phyloP scores from a whole-genome alignment of 148 eudicot species.

The Polygonum maritimum region DNA sequence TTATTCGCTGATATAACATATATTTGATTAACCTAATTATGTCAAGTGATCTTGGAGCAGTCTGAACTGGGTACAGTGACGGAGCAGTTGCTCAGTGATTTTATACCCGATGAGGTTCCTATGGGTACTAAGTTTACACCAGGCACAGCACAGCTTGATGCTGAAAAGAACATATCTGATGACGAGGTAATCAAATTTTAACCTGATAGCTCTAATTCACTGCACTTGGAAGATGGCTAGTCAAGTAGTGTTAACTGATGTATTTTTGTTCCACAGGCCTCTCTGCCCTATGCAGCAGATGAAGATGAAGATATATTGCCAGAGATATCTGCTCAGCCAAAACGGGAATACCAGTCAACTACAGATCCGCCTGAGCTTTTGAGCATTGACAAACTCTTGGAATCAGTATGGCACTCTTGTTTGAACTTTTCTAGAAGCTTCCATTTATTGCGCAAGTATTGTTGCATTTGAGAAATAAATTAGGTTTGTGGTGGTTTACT shows the following conservation, averaged over 20 bases:
- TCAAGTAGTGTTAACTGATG: slow-evolving; percentile 6
- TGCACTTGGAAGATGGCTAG: not conserved
- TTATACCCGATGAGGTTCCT: slow-evolving; percentile 77
- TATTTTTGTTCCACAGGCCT: slow-evolving; percentile 29
- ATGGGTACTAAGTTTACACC: slow-evolving; percentile 39
- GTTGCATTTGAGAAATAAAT: not conserved
- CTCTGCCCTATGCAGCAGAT: slow-evolving; percentile 34
- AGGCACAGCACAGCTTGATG: slow-evolving; percentile 17
- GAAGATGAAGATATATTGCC: slow-evolving; percentile 48
- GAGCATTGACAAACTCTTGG: slow-evolving; percentile 74
- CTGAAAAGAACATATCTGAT: slow-evolving; percentile 27
- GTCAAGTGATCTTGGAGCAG: slow-evolving; percentile 30
- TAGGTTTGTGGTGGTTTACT: not conserved
- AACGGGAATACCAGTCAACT: slow-evolving; percentile 28
- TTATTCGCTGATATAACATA: not conserved
- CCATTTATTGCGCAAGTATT: not conserved
- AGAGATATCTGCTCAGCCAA: slow-evolving; percentile 26
- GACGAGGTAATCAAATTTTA: slow-evolving; percentile 44
- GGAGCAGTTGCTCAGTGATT: slow-evolving; percentile 70
- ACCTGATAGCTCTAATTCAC: not conserved
- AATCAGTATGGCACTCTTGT: slow-evolving; percentile 51
- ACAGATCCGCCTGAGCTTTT: slow-evolving; percentile 35
- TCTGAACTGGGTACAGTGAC: slow-evolving; percentile 40
- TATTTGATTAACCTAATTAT: not conserved
- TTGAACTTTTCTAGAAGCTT: not conserved